Evolutionary conservation across 345 rosid genomes (phyloP).

Genomic region (Abelmoschus esculentus): DNA sequence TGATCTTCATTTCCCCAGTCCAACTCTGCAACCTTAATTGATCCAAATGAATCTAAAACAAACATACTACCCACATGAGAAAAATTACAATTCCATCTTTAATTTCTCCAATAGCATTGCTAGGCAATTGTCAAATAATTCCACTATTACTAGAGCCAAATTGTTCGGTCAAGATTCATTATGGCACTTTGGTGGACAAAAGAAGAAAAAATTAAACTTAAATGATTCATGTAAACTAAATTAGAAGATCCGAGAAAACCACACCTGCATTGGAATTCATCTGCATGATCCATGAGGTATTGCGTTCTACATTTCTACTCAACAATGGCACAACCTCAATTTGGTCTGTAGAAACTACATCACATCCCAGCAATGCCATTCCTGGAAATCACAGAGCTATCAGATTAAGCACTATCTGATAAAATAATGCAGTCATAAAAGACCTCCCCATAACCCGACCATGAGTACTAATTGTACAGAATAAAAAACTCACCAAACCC

Average conservation of each 20-base stretch:
- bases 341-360: conserved; percentile 81
- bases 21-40: conserved; percentile 68
- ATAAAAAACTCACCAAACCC: conserved; percentile 70
- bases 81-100: not conserved
- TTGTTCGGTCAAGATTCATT: not conserved
- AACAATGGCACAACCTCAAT: conserved; percentile 68
- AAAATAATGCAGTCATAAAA: conserved; percentile 1
- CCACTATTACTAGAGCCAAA: not conserved
- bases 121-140: not conserved
- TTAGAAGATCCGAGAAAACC: not conserved
- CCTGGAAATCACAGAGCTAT: conserved; percentile 36
- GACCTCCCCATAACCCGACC: conserved; percentile 9
- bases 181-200: not conserved
- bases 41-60: conserved; percentile 72
- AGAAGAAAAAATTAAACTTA: not conserved
- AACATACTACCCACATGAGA: conserved; percentile 12
- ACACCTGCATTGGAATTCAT: conserved; percentile 57
- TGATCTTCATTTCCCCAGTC: conserved; percentile 88
- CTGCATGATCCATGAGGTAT: conserved; percentile 64
- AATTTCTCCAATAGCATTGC: not conserved
- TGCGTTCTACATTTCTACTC: conserved; percentile 73
- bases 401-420: conserved; percentile 1
- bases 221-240: not conserved
- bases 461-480: conserved; percentile 6
- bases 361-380: conserved; percentile 87